These are phyloP conservation scores for Pyrus hybrid DNA, from an alignment of 331 rosid species.

Conservation along the genomic window DNA sequence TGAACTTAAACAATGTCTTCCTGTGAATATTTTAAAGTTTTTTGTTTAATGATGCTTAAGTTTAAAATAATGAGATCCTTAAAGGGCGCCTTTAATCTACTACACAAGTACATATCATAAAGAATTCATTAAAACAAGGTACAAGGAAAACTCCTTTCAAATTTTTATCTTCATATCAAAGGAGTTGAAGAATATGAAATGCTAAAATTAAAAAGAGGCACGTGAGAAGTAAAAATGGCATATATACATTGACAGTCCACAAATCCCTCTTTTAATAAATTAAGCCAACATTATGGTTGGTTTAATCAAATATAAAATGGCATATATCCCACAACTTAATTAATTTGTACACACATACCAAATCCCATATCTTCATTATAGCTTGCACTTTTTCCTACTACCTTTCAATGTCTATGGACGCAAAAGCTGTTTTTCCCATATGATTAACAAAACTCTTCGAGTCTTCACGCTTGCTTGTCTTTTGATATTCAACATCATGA, in stretches of 20 bases:
- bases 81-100: too few relatives aligned
- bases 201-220: too few relatives aligned
- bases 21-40: too few relatives aligned
- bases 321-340: neutral
- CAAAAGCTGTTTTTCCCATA: neutral
- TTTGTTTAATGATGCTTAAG: too few relatives aligned
- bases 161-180: too few relatives aligned
- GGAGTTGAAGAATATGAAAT: too few relatives aligned
- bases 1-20: too few relatives aligned
- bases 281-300: neutral
- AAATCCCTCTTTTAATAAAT: neutral
- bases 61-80: too few relatives aligned
- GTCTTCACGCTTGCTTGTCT: slow-evolving; percentile 11
- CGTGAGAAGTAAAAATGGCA: too few relatives aligned
- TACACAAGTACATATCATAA: too few relatives aligned
- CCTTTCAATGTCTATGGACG: slow-evolving; percentile 5
- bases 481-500: slow-evolving; percentile 40
- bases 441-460: slow-evolving; percentile 1
- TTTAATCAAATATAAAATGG: neutral
- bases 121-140: too few relatives aligned
- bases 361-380: neutral
- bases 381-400: neutral
- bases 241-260: neutral
- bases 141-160: too few relatives aligned
- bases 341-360: neutral